Percentiles rank a stretch among this genome's conserved stretches.
These are phyloP conservation scores for Coniochaeta sp. DNA, from an alignment of 2,329 filamentous ascomycete species.

Conservation along the genomic window DNA sequence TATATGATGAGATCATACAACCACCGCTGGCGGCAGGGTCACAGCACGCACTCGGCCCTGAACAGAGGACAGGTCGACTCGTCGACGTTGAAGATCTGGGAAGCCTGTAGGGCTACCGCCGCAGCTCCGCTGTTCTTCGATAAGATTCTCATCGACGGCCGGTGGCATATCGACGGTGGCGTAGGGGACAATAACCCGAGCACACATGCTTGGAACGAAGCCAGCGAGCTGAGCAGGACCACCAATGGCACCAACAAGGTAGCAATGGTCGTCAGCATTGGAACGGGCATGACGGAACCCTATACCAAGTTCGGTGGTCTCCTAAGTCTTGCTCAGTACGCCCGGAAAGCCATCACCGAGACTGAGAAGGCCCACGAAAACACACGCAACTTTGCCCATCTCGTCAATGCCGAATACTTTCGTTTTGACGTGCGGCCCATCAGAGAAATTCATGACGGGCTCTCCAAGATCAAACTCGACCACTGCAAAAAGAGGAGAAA, in stretches of 20 bases:
- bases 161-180: conserved; percentile 1
- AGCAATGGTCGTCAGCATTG: background rate
- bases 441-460: background rate
- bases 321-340: background rate
- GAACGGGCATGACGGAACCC: conserved; percentile 1
- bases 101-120: background rate
- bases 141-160: conserved; percentile 1
- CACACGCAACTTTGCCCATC: background rate
- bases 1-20: background rate
- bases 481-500: background rate
- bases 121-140: background rate
- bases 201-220: conserved; percentile 1
- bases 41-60: background rate
- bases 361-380: background rate
- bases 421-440: conserved; percentile 1
- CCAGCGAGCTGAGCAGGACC: background rate
- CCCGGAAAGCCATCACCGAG: conserved; percentile 1
- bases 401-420: background rate
- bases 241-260: background rate
- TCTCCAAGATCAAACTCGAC: background rate
- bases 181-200: conserved; percentile 2
- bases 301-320: conserved; percentile 1
- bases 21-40: background rate
- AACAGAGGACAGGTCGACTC: background rate
- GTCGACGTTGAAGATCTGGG: background rate